Evolutionary conservation across 2,329 filamentous ascomycete species (phyloP).

Genomic region (Sclerotinia borealis): DNA sequence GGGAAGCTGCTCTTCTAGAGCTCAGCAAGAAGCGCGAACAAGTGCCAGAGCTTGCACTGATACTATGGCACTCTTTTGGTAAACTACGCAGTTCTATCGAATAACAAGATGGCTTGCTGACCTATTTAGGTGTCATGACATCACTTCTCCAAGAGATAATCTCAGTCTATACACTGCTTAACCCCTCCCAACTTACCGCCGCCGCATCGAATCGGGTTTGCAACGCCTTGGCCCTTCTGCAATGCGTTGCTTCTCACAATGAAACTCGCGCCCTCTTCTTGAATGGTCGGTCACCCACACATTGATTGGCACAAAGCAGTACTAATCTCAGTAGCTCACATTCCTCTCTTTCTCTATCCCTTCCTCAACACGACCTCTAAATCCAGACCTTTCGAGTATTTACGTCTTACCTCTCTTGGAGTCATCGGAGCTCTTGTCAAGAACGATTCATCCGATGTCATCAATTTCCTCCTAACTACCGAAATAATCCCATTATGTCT

Average conservation of each 20-base stretch:
- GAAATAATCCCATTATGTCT: conserved; percentile 98
- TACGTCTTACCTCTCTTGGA: conserved; percentile 89
- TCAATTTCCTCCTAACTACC: conserved; percentile 96
- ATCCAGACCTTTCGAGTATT: conserved; percentile 93
- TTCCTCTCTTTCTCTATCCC: conserved; percentile 94
- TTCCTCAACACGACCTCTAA: conserved; percentile 99
- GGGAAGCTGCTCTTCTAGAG: conserved; percentile 87
- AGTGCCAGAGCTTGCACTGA: conserved; percentile 90
- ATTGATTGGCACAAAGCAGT: not conserved
- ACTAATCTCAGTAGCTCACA: conserved; percentile 64
- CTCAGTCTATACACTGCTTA: conserved; percentile 93
- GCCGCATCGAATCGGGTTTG: conserved; percentile 97
- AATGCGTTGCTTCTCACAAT: conserved; percentile 96
- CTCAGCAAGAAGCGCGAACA: conserved; percentile 98
- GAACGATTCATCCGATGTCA: conserved; percentile 97
- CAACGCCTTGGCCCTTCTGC: conserved; percentile 89
- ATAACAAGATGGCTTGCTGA: conserved; percentile 16
- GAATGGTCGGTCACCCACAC: conserved; percentile 58
- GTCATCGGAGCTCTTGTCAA: conserved; percentile 97
- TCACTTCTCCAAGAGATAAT: conserved; percentile 97
- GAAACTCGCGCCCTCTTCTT: conserved; percentile 92
- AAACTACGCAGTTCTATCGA: conserved; percentile 34
- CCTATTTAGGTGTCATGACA: conserved; percentile 81
- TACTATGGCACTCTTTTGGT: conserved; percentile 99
- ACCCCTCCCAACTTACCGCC: conserved; percentile 92